Conservation (phyloP, 2,329 filamentous ascomycete species). For the Fusarium buharicum region DNA sequence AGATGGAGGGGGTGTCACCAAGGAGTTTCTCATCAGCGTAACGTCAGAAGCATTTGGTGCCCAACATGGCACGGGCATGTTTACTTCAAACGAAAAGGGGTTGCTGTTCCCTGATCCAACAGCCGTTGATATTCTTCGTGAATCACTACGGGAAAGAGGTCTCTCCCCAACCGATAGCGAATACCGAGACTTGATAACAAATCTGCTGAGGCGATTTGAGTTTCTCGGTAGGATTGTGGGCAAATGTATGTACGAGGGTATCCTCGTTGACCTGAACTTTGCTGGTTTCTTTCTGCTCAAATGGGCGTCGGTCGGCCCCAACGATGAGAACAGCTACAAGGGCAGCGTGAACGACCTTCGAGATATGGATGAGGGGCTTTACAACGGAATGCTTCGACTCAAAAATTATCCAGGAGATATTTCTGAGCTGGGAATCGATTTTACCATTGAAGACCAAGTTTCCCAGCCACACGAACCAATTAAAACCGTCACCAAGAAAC, state of each 20-base stretch:
- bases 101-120: constrained; percentile 89
- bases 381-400: constrained; percentile 82
- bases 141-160: constrained; percentile 64
- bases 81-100: constrained; percentile 85
- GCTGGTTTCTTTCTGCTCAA: constrained; percentile 96
- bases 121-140: constrained; percentile 74
- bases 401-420: constrained; percentile 90
- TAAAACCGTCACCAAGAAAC: constrained; percentile 75
- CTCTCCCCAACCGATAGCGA: constrained; percentile 63
- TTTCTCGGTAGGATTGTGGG: constrained; percentile 93
- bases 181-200: constrained; percentile 66
- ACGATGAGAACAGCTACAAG: constrained; percentile 77
- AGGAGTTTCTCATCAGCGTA: constrained; percentile 92
- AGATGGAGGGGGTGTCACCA: constrained; percentile 95
- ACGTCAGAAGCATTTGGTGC: constrained; percentile 83
- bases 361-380: constrained; percentile 90
- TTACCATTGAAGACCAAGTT: constrained; percentile 82
- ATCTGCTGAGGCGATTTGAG: constrained; percentile 80
- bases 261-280: constrained; percentile 91
- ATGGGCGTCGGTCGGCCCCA: constrained; percentile 80
- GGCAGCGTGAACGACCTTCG: constrained; percentile 94
- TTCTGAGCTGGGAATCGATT: constrained; percentile 77
- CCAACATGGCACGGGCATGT: constrained; percentile 65
- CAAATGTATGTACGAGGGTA: constrained; percentile 97
- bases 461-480: constrained; percentile 58